Base-by-base conservation (phyloP, 2,329 filamentous ascomycete species). In the Paramyrothecium sp. region DNA sequence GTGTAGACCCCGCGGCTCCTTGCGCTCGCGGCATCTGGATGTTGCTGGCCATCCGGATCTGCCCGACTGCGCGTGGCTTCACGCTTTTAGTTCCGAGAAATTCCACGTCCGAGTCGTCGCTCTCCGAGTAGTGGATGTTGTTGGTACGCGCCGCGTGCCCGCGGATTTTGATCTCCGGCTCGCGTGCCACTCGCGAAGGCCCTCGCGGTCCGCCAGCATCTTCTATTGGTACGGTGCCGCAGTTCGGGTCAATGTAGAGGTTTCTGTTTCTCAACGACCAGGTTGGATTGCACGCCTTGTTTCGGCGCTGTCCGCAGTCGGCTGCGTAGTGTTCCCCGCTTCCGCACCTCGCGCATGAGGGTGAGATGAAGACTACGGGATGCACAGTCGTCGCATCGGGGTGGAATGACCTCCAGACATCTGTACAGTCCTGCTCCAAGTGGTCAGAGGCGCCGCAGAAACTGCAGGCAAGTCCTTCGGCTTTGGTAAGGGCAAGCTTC, bases 331-430 rank as follows among this genome's bases (percentile, higher is more conserved):
- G 86, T 7, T 77, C 76, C 26, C 72, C 65, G 16, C 67, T 69
- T 23, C 84, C 86, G 63, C 86, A 89, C 38, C 67, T 69, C 57
- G 84, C 85, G 69, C 86, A 89, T 54, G 77, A 81, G 1, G 77
- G 71, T 0, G 77, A 76, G 20, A 89, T 76, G 30, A 70, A 68
- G 52, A 71, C 72, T 44, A 87, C 83, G 58, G 77, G 84, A 57
- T 73, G 75, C 52, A 78, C 71, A 16, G 70, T 70, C 17, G 71
- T 66, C 11, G 71, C 63, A 16, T 73, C 69, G 2, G 76, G 77
- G 13, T 73, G 69, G 66, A 81, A 88, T 19, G 78, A 84, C 57
- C 81, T 77, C 86, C 86, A 91, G 22, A 88, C 73, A 51, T 79
- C 74, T 54, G 82, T 79, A 68, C 89, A 91, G 2, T 80, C 72